phyloP scores from a whole-genome alignment of 2,329 filamentous ascomycete species.

The Blumeriella jaapii region DNA sequence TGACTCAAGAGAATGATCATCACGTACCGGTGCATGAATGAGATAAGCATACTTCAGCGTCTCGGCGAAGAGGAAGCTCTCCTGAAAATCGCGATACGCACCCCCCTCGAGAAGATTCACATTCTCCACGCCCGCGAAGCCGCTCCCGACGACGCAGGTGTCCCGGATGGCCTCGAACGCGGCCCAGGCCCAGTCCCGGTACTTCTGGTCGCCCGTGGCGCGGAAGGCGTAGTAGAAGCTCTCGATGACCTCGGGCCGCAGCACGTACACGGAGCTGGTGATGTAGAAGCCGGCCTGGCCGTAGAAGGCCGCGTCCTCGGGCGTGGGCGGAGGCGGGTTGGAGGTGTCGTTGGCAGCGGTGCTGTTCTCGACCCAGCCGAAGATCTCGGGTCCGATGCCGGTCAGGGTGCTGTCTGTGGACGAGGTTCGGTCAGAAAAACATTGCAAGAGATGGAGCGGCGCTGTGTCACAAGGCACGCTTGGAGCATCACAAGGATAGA shows the following conservation, averaged over 20 bases:
- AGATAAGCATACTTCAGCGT: slow-evolving; percentile 77
- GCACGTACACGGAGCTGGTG: slow-evolving; percentile 45
- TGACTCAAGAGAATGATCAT: not conserved
- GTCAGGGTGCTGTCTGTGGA: slow-evolving; percentile 42
- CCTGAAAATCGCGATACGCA: slow-evolving; percentile 56
- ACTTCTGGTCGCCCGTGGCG: slow-evolving; percentile 61
- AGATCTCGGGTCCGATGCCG: slow-evolving; percentile 65
- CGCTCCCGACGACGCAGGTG: slow-evolving; percentile 51
- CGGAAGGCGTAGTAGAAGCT: slow-evolving; percentile 81
- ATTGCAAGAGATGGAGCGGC: too few species aligned
- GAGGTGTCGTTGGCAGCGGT: slow-evolving; percentile 28
- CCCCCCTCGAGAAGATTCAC: slow-evolving; percentile 56
- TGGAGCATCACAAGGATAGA: too few species aligned
- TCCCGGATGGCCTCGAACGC: slow-evolving; percentile 58
- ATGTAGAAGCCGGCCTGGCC: slow-evolving; percentile 61
- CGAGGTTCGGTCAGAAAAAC: not conserved
- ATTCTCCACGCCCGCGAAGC: slow-evolving; percentile 53
- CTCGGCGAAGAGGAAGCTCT: slow-evolving; percentile 83
- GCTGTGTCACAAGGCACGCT: too few species aligned
- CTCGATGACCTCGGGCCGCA: slow-evolving; percentile 75
- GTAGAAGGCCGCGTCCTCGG: slow-evolving; percentile 47
- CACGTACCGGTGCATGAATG: slow-evolving; percentile 33
- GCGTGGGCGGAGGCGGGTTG: slow-evolving; percentile 31
- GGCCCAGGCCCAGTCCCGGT: slow-evolving; percentile 77
- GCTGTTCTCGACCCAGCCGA: slow-evolving; percentile 45